These are phyloP conservation scores for Naegleria lovaniensis DNA, from an alignment of 208 protist species.

Conservation along the genomic window DNA sequence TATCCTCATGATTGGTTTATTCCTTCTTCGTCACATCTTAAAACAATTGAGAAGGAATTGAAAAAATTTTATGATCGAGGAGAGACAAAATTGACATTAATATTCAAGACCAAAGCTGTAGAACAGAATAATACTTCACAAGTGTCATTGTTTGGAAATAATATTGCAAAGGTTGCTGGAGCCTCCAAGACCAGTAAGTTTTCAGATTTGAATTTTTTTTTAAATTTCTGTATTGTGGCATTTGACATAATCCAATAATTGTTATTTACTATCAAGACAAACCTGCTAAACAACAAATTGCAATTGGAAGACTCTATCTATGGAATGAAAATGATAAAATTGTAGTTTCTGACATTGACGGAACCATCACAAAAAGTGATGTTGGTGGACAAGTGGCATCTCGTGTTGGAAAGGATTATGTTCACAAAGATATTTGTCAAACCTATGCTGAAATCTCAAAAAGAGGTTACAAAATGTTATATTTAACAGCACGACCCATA, in stretches of 20 bases:
- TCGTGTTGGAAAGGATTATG: constrained; percentile 51
- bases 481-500: constrained; percentile 17
- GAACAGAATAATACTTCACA: background rate
- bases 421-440: background rate
- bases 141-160: background rate
- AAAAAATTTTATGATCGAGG: background rate
- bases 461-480: constrained; percentile 10
- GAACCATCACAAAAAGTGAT: constrained; percentile 95
- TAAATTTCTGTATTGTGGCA: too few relatives aligned
- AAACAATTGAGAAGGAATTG: background rate
- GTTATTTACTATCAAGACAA: background rate
- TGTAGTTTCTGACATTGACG: constrained; percentile 95
- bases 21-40: background rate
- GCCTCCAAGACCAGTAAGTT: too few relatives aligned
- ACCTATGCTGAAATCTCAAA: background rate
- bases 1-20: constrained; percentile 6
- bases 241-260: too few relatives aligned
- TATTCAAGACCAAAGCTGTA: background rate
- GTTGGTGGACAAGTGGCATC: constrained; percentile 84
- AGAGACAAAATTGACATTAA: background rate
- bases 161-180: background rate
- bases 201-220: too few relatives aligned
- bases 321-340: constrained; percentile 78
- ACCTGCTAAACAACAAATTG: constrained; percentile 38
- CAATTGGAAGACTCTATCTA: constrained; percentile 79